Evolutionary conservation across 371 early-diverging fungal species (phyloP), one percentile per base, ranked within the genome.

Genomic region (Mucor irregularis): DNA sequence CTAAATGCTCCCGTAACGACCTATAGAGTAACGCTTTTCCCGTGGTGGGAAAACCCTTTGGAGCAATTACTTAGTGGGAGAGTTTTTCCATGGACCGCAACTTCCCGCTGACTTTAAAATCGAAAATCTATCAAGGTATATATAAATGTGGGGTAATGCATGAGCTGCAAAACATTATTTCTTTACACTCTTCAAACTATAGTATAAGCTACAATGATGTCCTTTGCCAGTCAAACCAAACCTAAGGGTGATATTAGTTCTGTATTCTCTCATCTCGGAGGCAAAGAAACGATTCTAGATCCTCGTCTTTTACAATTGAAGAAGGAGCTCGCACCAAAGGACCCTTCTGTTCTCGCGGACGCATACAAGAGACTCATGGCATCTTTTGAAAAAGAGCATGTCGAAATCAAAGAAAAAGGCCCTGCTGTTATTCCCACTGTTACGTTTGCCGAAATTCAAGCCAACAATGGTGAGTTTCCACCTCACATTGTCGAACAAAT

Each of bases 161-260:
- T n/a, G n/a, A n/a, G n/a, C n/a, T n/a, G n/a, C n/a, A n/a, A n/a
- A n/a, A n/a, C n/a, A n/a, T n/a, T n/a, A n/a, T n/a, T n/a, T n/a
- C n/a, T n/a, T n/a, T n/a, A n/a, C n/a, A n/a, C n/a, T n/a, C n/a
- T n/a, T n/a, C n/a, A n/a, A n/a, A n/a, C n/a, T n/a, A n/a, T n/a
- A n/a, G n/a, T n/a, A n/a, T n/a, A n/a, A n/a, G n/a, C n/a, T n/a
- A n/a, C n/a, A 11, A 42, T 42, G 42, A 42, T 42, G 24, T 13
- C 42, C 10, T 13, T 25, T 42, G 9, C 42, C n/a, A n/a, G n/a
- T 13, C 21, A 35, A 17, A 44, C 13, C 17, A 73, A 69, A 37
- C 53, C 67, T 49, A 69, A 64, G n/a, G 74, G 71, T 3, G 66
- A 74, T 37, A 74, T 74, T 13, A 71, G 71, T 21, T 74, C 71